These are phyloP conservation scores for Hypoxylon sp. DNA, from an alignment of 2,329 filamentous ascomycete genomes.

Conservation along the genomic window DNA sequence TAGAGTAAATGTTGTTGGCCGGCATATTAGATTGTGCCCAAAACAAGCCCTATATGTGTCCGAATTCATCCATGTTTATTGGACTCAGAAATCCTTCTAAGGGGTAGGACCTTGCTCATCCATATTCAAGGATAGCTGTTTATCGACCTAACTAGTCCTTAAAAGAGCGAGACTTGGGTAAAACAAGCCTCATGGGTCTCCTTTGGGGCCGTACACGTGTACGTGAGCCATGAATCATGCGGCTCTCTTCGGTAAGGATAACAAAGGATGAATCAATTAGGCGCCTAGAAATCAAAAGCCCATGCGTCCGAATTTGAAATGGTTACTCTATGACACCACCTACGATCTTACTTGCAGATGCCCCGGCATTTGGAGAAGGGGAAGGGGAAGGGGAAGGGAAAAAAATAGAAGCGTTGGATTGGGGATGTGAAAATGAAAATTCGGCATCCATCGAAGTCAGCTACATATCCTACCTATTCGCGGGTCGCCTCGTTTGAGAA, in stretches of 20 bases:
- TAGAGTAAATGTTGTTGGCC: constrained; percentile 10
- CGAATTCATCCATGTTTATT: constrained; percentile 18
- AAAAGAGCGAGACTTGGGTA: constrained; percentile 16
- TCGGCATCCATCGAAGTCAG: constrained; percentile 16
- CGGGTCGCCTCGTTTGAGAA: constrained; percentile 23
- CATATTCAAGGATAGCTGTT: constrained; percentile 20
- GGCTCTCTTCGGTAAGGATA: constrained; percentile 38
- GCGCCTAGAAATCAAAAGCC: constrained; percentile 25
- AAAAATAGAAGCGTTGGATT: constrained; percentile 10
- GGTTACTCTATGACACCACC: constrained; percentile 30
- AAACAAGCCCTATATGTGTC: constrained; percentile 7
- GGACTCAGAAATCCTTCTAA: constrained; percentile 21
- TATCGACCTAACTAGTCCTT: constrained; percentile 3
- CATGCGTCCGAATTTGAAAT: constrained; percentile 29
- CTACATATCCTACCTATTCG: constrained; percentile 27
- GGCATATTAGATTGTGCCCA: constrained; percentile 8
- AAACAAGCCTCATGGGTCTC: constrained; percentile 23
- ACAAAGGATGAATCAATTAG: constrained; percentile 33
- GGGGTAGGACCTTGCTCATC: constrained; percentile 8
- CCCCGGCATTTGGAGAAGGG: constrained; percentile 30
- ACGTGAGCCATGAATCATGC: constrained; percentile 23
- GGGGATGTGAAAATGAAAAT: constrained; percentile 19
- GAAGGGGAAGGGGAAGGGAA: background rate
- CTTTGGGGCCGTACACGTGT: constrained; percentile 40
- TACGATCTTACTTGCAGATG: constrained; percentile 35